Base-by-base conservation (phyloP, 1,139 yeast species). In the Geotrichum candidum region DNA sequence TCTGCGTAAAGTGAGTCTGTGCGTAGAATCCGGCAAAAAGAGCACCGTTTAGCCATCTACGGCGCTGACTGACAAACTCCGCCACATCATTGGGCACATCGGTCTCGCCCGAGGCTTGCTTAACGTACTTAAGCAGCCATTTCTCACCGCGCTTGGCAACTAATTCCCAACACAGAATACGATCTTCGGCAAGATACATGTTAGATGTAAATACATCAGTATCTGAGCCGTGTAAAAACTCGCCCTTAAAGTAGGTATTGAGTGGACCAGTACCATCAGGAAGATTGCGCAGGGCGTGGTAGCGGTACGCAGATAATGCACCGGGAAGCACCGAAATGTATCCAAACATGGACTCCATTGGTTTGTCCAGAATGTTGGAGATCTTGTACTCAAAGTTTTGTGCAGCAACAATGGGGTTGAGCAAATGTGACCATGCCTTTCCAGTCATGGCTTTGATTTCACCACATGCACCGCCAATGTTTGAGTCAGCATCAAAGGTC, bases 41-140 rank as follows among this genome's bases (percentile, higher is more conserved):
- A 0, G 99, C 97, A 77, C 99, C 99, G 74, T 94, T 94, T 61
- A 94, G 84, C 99, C 99, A 94, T 77, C 99, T 85, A 78, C 99
- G 84, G 78, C 99, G 85, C 76, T 94, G 99, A 18, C 96, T 86
- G 63, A 94, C 85, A 72, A 94, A 92, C 73, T 94, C 99, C 0
- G 98, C 84, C 55, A 92, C 80, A 5, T 85, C 80, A 72, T 92
- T 97, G 2, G 99, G 99, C 57, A 94, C 97, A 81, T 94, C 99
- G 0, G 99, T 94, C 73, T 92, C 98, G 68, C 98, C 99, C 33
- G 89, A 87, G 1, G 98, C 97, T 74, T 85, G 89, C 70, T 89
- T 88, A 60, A 94, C 98, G 73, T 92, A 92, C 72, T 90, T 90
- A 69, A 94, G 79, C 31, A 94, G 90, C 99, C 99, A 94, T 71